Evolutionary conservation across 768 basidiomycete genomes (phyloP).

Genomic region (Kwoniella mangroviensis): DNA sequence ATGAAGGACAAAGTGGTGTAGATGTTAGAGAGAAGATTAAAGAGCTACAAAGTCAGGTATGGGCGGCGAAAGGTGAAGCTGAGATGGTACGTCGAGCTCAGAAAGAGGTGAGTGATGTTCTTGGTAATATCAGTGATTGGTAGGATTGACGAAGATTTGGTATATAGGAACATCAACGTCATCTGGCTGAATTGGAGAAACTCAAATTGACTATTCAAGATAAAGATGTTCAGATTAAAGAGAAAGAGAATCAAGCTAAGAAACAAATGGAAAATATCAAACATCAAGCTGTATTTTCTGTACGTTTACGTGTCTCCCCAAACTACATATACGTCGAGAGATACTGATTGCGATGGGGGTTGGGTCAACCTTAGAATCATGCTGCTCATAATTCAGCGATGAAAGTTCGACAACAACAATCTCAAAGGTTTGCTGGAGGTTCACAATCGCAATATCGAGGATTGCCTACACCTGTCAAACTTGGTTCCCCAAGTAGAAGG

Average conservation of each 20-base stretch:
- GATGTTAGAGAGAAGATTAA: conserved; percentile 19
- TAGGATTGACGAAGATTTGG: not conserved
- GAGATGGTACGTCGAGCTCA: conserved; percentile 39
- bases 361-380: conserved; percentile 19
- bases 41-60: conserved; percentile 38
- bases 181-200: conserved; percentile 34
- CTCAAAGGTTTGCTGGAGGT: conserved; percentile 11
- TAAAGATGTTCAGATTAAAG: conserved; percentile 34
- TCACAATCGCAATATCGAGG: conserved; percentile 23
- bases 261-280: conserved; percentile 42
- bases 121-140: not conserved
- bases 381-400: conserved; percentile 29
- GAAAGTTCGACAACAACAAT: conserved; percentile 25
- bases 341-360: not conserved
- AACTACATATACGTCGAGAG: not conserved
- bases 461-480: conserved; percentile 25
- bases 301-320: conserved; percentile 13
- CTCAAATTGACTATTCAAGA: conserved; percentile 28
- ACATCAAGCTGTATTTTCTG: conserved; percentile 48
- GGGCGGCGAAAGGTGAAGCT: conserved; percentile 45
- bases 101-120: conserved; percentile 29
- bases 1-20: not conserved
- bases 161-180: conserved; percentile 27
- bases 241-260: conserved; percentile 31
- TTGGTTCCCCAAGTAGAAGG: conserved; percentile 27